Conservation (phyloP, 768 basidiomycete genomes). For the Hygrocybe punicea region DNA sequence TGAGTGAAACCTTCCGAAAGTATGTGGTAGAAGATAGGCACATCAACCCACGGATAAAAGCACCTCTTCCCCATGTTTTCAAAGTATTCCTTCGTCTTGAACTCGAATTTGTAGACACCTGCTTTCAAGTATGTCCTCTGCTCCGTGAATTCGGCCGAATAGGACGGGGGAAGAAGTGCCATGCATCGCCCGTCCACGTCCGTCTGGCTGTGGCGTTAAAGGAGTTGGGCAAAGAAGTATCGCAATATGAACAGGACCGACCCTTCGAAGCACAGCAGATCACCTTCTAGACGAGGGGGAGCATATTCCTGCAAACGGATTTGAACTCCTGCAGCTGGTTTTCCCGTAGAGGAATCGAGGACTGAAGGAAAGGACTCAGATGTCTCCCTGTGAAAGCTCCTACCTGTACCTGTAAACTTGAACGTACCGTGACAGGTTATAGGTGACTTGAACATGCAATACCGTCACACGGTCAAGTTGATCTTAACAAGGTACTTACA, state of each 20-base stretch:
- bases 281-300: slow-evolving; percentile 36
- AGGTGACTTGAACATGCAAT: slow-evolving; percentile 59
- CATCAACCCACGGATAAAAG: slow-evolving; percentile 93
- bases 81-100: slow-evolving; percentile 83
- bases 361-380: slow-evolving; percentile 44
- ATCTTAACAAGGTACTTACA: too few relatives aligned
- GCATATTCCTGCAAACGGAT: slow-evolving; percentile 57
- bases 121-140: slow-evolving; percentile 46
- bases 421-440: slow-evolving; percentile 85
- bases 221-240: not conserved
- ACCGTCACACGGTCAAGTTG: not conserved
- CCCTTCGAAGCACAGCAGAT: slow-evolving; percentile 52
- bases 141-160: slow-evolving; percentile 43
- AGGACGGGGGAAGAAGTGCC: slow-evolving; percentile 48
- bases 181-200: slow-evolving; percentile 81
- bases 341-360: slow-evolving; percentile 80
- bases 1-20: not conserved
- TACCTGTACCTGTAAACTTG: too few relatives aligned
- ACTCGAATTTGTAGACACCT: slow-evolving; percentile 81
- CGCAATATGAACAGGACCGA: not conserved
- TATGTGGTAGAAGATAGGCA: slow-evolving; percentile 31
- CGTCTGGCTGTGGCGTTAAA: slow-evolving; percentile 50
- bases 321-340: slow-evolving; percentile 68
- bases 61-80: slow-evolving; percentile 56
- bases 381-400: not conserved